Evolutionary conservation across 768 basidiomycete species (phyloP).

Genomic region (Pleurotus salmoneostramineus): DNA sequence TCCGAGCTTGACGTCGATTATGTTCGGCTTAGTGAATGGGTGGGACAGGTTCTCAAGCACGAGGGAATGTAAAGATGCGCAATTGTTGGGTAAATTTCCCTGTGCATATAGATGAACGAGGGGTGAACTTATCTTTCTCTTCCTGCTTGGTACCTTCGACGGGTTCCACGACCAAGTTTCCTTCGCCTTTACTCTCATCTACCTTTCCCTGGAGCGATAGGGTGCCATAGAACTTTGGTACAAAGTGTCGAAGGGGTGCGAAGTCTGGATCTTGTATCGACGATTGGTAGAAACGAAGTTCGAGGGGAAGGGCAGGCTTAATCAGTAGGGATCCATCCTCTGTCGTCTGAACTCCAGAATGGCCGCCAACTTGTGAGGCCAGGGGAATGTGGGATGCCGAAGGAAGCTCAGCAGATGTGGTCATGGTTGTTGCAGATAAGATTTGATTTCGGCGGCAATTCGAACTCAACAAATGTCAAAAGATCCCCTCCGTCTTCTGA

Average conservation of each 20-base stretch:
- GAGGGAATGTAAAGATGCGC: slow-evolving; percentile 50
- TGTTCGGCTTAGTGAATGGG: slow-evolving; percentile 74
- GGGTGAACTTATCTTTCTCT: slow-evolving; percentile 22
- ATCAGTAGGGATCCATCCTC: slow-evolving; percentile 78
- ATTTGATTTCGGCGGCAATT: not conserved
- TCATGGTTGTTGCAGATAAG: not conserved
- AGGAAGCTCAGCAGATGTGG: slow-evolving; percentile 6
- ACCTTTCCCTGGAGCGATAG: slow-evolving; percentile 67
- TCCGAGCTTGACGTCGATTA: slow-evolving; percentile 93
- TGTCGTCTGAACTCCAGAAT: slow-evolving; percentile 65
- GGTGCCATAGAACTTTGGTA: slow-evolving; percentile 79
- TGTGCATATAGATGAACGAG: not conserved
- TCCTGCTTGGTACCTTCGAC: slow-evolving; percentile 38
- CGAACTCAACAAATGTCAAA: not conserved
- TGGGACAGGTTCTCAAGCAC: slow-evolving; percentile 83
- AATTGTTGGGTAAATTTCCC: not conserved
- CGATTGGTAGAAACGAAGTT: slow-evolving; percentile 69
- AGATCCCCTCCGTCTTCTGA: not conserved
- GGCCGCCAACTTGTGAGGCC: slow-evolving; percentile 75
- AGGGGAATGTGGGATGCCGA: slow-evolving; percentile 29
- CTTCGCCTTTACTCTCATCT: slow-evolving; percentile 27
- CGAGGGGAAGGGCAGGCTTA: slow-evolving; percentile 65
- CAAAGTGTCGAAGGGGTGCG: slow-evolving; percentile 48
- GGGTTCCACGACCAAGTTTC: slow-evolving; percentile 19
- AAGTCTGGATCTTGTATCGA: slow-evolving; percentile 38